Evolutionary conservation across 2,329 filamentous ascomycete genomes (phyloP), one percentile per base, ranked within the genome.

Genomic region (Phoma herbarum): DNA sequence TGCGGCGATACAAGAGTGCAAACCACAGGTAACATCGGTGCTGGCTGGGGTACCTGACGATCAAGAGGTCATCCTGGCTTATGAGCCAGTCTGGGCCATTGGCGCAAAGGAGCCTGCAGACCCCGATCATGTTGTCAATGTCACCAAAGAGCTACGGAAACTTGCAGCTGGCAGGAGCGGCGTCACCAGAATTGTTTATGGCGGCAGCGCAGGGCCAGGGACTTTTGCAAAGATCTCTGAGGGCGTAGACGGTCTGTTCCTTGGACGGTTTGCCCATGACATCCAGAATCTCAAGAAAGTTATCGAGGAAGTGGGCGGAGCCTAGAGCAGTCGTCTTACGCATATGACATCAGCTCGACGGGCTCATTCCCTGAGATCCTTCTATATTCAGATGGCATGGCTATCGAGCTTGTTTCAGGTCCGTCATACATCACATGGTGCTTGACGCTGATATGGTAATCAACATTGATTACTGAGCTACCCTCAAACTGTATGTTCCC

Each of bases 41-140:
- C 73, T 95, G 50, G 79, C 79, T 1, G 84, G 82, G 0, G 79
- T 94, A 8, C 83, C 87, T 0, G 80, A 81, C 11, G 81, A 86
- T 16, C 85, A 87, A 0, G 88, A 92, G 46, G 84, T 95, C 5
- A 85, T 94, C 7, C 83, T 96, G 57, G 92, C 92, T 0, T 96
- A 96, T 72, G 92, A 96, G 80, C 92, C 92, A 8, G 91, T 95
- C 1, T 96, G 92, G 92, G 92, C 92, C 0, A 96, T 95, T 75
- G 92, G 92, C 0, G 88, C 91, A 10, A 80, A 84, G 1, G 81
- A 88, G 69, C 91, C 92, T 2, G 92, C 92, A 0, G 84, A 84
- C 8, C 85, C 88, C 18, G 87, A 88, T 61, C 89, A 96, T 72
- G 90, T 96, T 0, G 84, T 89, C 4, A 84, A 82, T 35, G 90